A percentile compares a stretch with the other conserved stretches of the same genome.
These are phyloP conservation scores for Phoma sp. DNA, from an alignment of 2,329 filamentous ascomycete genomes.

Conservation along the genomic window DNA sequence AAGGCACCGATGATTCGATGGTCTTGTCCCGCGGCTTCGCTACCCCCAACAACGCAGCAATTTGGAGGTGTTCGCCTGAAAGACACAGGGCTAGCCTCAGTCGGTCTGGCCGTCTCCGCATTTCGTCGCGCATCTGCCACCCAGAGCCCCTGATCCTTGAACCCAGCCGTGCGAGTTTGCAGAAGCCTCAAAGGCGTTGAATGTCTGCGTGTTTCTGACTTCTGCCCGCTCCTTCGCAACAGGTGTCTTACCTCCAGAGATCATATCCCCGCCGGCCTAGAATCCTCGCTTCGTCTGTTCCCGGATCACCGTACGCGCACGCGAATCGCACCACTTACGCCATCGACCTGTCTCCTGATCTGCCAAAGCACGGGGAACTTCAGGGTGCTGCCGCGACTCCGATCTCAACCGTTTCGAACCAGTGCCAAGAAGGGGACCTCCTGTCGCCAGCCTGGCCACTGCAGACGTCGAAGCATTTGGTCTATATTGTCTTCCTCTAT, in stretches of 20 bases:
- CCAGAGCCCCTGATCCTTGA: constrained; percentile 49
- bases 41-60: constrained; percentile 45
- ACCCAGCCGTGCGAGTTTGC: constrained; percentile 45
- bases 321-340: constrained; percentile 29
- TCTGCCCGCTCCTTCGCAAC: constrained; percentile 44
- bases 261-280: constrained; percentile 28
- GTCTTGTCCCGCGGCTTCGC: constrained; percentile 39
- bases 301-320: constrained; percentile 34
- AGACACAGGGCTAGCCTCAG: constrained; percentile 47
- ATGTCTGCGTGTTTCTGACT: constrained; percentile 41
- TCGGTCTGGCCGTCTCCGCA: constrained; percentile 50
- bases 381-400: constrained; percentile 34
- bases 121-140: constrained; percentile 49
- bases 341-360: constrained; percentile 29
- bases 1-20: constrained; percentile 41
- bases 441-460: constrained; percentile 31
- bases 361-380: constrained; percentile 31
- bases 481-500: constrained; percentile 33
- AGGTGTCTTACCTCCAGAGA: constrained; percentile 38
- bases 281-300: constrained; percentile 24
- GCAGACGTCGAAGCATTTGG: constrained; percentile 25
- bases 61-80: constrained; percentile 49
- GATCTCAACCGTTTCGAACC: constrained; percentile 42
- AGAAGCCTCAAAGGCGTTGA: constrained; percentile 52
- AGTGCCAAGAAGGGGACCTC: constrained; percentile 38